Conservation (phyloP, 805 yeast genomes). For the Saccharomyces eubayanus region DNA sequence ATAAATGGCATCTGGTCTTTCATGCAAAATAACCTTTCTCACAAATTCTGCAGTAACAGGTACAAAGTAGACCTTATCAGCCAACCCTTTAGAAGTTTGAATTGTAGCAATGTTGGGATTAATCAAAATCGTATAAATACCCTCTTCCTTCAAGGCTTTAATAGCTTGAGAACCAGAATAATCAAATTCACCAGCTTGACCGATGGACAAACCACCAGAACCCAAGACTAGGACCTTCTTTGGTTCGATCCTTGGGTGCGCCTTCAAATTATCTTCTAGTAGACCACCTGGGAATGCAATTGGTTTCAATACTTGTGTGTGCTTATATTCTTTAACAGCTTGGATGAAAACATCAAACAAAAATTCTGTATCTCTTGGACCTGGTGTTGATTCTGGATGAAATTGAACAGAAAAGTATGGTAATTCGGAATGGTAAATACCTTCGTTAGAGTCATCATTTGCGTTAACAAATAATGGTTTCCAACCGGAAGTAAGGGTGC, state of each 20-base stretch:
- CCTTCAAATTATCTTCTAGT: conserved; percentile 61
- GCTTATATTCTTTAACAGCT: conserved; percentile 60
- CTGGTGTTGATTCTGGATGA: conserved; percentile 99
- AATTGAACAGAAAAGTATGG: conserved; percentile 97
- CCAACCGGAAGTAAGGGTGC: conserved; percentile 73
- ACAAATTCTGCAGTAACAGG: conserved; percentile 98
- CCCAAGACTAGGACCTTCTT: conserved; percentile 92
- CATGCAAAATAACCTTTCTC: conserved; percentile 87
- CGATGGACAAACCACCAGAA: conserved; percentile 96
- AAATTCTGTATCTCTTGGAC: conserved; percentile 98
- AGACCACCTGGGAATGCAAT: conserved; percentile 89
- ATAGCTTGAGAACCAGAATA: conserved; percentile 98
- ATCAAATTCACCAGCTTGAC: conserved; percentile 99
- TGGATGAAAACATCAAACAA: conserved; percentile 87
- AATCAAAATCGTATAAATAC: conserved; percentile 88
- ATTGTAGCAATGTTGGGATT: conserved; percentile 98
- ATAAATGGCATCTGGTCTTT: conserved; percentile 94
- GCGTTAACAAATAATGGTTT: conserved; percentile 90
- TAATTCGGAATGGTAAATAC: conserved; percentile 80
- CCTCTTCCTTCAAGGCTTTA: conserved; percentile 96
- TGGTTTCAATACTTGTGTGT: conserved; percentile 48
- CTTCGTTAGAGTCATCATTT: conserved; percentile 96
- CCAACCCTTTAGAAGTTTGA: conserved; percentile 95
- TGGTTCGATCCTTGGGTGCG: conserved; percentile 70
- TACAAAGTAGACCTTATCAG: conserved; percentile 93